A percentile compares a stretch with the other conserved stretches of the same genome.
Conservation (phyloP, 495 filamentous ascomycete species). For the Hyphodiscus hymeniophilus region DNA sequence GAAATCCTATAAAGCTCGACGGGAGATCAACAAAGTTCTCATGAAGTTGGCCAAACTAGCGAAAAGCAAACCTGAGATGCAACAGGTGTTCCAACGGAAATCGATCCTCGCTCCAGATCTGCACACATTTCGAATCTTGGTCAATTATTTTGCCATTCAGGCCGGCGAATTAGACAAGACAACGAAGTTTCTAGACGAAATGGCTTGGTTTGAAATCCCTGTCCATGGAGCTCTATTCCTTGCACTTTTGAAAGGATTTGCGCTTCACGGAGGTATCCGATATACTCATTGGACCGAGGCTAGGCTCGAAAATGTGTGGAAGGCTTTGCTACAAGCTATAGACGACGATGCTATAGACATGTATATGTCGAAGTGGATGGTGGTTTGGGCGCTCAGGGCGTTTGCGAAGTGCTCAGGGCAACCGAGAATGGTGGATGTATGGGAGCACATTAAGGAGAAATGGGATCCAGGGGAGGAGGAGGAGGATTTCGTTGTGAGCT, state of each 20-base stretch:
- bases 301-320: slow-evolving; percentile 44
- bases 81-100: slow-evolving; percentile 39
- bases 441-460: slow-evolving; percentile 17
- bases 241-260: slow-evolving; percentile 67
- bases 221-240: slow-evolving; percentile 56
- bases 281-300: slow-evolving; percentile 57
- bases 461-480: slow-evolving; percentile 19
- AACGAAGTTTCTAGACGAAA: slow-evolving; percentile 53
- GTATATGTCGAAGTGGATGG: slow-evolving; percentile 42
- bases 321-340: slow-evolving; percentile 32
- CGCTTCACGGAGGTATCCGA: slow-evolving; percentile 51
- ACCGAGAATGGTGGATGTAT: slow-evolving; percentile 32
- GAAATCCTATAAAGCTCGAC: slow-evolving; percentile 36
- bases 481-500: slow-evolving; percentile 19
- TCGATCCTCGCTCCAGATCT: slow-evolving; percentile 53
- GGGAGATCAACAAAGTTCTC: slow-evolving; percentile 46
- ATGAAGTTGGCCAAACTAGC: slow-evolving; percentile 39
- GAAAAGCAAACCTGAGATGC: slow-evolving; percentile 31
- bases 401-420: slow-evolving; percentile 33
- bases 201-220: slow-evolving; percentile 47
- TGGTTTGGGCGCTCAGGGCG: slow-evolving; percentile 36
- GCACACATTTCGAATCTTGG: slow-evolving; percentile 56
- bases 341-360: slow-evolving; percentile 27
- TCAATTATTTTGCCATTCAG: slow-evolving; percentile 44
- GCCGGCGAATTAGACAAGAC: slow-evolving; percentile 51